Conservation (phyloP, 1,139 yeast genomes). For the Blastobotrys raffinosifermentans region DNA sequence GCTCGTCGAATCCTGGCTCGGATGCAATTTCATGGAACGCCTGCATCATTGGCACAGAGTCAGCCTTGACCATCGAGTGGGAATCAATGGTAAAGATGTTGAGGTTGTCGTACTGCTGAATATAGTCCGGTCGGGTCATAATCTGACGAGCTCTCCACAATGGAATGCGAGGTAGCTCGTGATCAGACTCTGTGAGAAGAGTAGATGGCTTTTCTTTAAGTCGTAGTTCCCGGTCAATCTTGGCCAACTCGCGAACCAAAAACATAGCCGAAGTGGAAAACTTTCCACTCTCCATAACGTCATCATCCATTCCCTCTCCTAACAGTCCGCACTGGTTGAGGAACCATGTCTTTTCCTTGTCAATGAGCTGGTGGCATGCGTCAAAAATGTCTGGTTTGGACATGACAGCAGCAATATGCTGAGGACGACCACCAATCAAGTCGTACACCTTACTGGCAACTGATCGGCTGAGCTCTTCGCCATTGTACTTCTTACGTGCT, state of each 20-base stretch:
- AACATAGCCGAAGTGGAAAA: slow-evolving; percentile 74
- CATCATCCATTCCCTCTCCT: slow-evolving; percentile 80
- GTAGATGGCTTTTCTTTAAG: slow-evolving; percentile 21
- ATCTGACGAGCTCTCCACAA: slow-evolving; percentile 80
- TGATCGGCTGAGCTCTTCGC: slow-evolving; percentile 37
- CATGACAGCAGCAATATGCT: slow-evolving; percentile 71
- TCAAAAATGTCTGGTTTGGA: slow-evolving; percentile 53
- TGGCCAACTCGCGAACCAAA: slow-evolving; percentile 65
- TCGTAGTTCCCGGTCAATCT: slow-evolving; percentile 43
- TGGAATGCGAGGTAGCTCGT: slow-evolving; percentile 65
- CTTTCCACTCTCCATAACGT: slow-evolving; percentile 81
- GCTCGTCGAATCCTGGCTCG: slow-evolving; percentile 64
- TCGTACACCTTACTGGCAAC: slow-evolving; percentile 55
- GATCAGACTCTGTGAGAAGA: slow-evolving; percentile 35
- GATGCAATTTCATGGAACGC: slow-evolving; percentile 75
- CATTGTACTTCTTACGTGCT: slow-evolving; percentile 45
- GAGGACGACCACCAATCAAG: slow-evolving; percentile 79
- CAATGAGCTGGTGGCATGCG: slow-evolving; percentile 68
- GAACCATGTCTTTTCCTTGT: slow-evolving; percentile 80
- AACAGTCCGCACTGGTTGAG: slow-evolving; percentile 74
- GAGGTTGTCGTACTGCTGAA: slow-evolving; percentile 65
- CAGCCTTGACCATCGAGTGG: slow-evolving; percentile 65
- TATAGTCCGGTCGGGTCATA: slow-evolving; percentile 80
- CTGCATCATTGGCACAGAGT: slow-evolving; percentile 84
- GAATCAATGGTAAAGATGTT: slow-evolving; percentile 78